Base-by-base conservation (phyloP, 768 basidiomycete genomes). In the Terana coerulea region DNA sequence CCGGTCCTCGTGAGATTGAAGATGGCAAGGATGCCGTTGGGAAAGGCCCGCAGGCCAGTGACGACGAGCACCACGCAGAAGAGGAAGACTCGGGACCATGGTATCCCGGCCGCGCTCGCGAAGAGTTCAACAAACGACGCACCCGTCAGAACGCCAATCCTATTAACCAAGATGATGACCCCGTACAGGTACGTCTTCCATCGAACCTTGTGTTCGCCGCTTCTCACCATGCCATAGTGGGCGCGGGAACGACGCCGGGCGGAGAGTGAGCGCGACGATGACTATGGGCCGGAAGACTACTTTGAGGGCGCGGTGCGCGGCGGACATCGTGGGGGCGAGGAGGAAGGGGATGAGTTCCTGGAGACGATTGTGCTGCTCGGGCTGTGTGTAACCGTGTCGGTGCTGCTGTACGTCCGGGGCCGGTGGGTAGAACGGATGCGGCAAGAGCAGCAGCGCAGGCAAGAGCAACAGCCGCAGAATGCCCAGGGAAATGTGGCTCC, bases 221-320 rank as follows among this genome's bases (percentile, higher is more conserved):
- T 21, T 28, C 41, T 51, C 41, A 25, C 50, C 34, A 29, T 43
- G 35, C 39, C 60, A 17, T 66, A 90, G 84, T 93, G 88, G 87
- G 89, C 89, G 24, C 75, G 84, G 51, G 85, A 88, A 9, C 78
- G 85, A 39, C 75, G 85, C 56, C 80, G 80, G 45, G 82, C 81
- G 2, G 89, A 88, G 54, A 78, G 78, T 49, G 88, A 88, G 25
- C 79, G 81, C 22, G 86, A 90, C 25, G 74, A 75, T 44, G 90
- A 91, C 52, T 83, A 83, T 56, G 85, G 84, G 7, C 84, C 88
- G 0, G 91, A 94, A 41, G 91, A 91, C 61, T 90, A 91, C 66
- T 86, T 84, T 58, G 88, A 91, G 25, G 86, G 74, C 2, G 77
- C 80, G 4, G 52, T 81, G 56, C 77, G 84, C 21, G 79, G 80